Evolutionary conservation across 345 rosid genomes (phyloP).

Genomic region (Cardamine chenopodiifolia): DNA sequence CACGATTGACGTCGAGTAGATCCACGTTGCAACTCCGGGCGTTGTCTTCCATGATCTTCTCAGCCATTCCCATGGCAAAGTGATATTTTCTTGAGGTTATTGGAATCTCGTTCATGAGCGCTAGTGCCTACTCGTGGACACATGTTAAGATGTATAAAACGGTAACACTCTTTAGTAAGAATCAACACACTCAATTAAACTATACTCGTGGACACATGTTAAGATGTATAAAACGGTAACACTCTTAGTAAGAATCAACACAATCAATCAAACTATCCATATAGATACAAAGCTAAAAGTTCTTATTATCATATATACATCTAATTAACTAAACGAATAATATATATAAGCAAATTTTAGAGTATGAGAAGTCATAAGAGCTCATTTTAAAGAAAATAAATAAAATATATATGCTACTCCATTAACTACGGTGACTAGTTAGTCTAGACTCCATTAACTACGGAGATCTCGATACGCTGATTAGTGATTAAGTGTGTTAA

Average conservation of each 20-base stretch:
- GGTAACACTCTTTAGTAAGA: not conserved
- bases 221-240: not conserved
- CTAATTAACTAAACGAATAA: too few relatives aligned
- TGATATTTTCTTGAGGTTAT: slow-evolving; percentile 74
- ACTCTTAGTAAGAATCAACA: not conserved
- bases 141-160: slow-evolving; percentile 6
- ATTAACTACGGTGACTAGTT: not conserved
- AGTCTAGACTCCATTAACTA: not conserved
- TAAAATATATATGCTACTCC: not conserved
- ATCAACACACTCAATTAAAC: not conserved
- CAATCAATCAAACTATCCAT: not conserved
- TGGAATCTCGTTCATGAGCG: slow-evolving; percentile 65
- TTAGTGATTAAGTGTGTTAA: not conserved
- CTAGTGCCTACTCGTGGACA: slow-evolving; percentile 50
- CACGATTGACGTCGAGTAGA: slow-evolving; percentile 58
- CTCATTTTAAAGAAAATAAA: too few relatives aligned
- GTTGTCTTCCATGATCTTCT: slow-evolving; percentile 77
- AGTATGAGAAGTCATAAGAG: too few relatives aligned
- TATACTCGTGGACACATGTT: slow-evolving; percentile 19
- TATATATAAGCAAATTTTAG: too few relatives aligned
- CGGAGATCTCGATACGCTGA: not conserved
- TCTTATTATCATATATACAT: too few relatives aligned
- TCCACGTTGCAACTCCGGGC: slow-evolving; percentile 50
- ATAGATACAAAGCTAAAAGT: not conserved
- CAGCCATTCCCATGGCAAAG: slow-evolving; percentile 73